Percentiles rank a stretch among this genome's conserved stretches.
Conservation (phyloP, 1,139 yeast genomes). For the Trichomonascaceae sp. region DNA sequence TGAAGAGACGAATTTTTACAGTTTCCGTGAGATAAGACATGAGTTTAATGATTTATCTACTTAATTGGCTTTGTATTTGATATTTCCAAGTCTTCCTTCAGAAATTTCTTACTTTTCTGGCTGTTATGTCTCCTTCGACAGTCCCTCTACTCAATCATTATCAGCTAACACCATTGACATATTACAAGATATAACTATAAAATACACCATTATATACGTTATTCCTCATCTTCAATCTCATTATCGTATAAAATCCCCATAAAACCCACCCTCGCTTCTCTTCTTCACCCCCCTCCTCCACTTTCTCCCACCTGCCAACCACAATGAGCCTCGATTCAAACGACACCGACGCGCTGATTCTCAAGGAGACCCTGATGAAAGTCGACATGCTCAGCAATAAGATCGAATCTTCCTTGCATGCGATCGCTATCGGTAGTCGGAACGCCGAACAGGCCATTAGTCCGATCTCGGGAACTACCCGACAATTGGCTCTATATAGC, state of each 20-base stretch:
- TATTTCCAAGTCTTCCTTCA: too few relatives aligned
- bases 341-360: constrained; percentile 78
- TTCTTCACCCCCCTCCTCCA: neutral
- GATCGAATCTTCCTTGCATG: constrained; percentile 51
- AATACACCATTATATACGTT: neutral
- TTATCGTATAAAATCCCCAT: too few relatives aligned
- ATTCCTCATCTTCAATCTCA: too few relatives aligned
- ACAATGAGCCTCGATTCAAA: constrained; percentile 33
- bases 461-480: constrained; percentile 66
- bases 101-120: too few relatives aligned
- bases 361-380: constrained; percentile 63
- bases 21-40: neutral
- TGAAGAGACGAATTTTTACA: neutral
- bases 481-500: constrained; percentile 49
- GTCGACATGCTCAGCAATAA: constrained; percentile 52
- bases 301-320: neutral
- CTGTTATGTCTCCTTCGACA: too few relatives aligned
- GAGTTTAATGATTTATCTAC: too few relatives aligned
- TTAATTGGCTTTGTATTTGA: too few relatives aligned
- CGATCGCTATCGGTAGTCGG: constrained; percentile 52
- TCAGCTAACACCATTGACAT: neutral
- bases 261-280: too few relatives aligned
- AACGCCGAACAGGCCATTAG: constrained; percentile 60
- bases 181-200: too few relatives aligned
- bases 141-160: too few relatives aligned